Evolutionary conservation across 2,329 filamentous ascomycete species (phyloP).

Genomic region (Paradendryphiella salina): DNA sequence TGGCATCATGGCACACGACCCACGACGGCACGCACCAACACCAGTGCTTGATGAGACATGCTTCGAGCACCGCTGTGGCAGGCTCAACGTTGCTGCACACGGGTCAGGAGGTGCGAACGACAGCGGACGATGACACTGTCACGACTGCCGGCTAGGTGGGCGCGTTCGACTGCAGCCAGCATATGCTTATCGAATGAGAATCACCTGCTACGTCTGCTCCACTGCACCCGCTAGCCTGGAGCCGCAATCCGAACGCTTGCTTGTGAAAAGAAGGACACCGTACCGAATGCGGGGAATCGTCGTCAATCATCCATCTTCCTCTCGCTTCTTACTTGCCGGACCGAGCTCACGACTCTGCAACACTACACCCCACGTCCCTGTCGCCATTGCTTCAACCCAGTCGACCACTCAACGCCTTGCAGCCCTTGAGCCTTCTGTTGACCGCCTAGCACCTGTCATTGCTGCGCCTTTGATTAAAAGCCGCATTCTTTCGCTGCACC

Average conservation of each 20-base stretch:
- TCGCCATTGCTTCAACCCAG: conserved; percentile 26
- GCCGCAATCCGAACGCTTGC: conserved; percentile 31
- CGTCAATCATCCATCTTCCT: conserved; percentile 26
- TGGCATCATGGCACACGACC: conserved; percentile 35
- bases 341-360: conserved; percentile 37
- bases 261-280: conserved; percentile 38
- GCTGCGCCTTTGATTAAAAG: conserved; percentile 17
- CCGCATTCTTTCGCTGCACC: conserved; percentile 28
- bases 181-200: conserved; percentile 29
- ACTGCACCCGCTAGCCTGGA: conserved; percentile 29
- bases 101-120: conserved; percentile 7
- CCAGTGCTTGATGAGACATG: neutral
- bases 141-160: conserved; percentile 32
- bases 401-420: conserved; percentile 12
- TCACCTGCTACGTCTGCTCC: conserved; percentile 34
- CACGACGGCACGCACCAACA: conserved; percentile 4
- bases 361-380: conserved; percentile 28
- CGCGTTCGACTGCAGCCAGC: conserved; percentile 27
- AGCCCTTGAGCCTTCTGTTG: conserved; percentile 17
- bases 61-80: conserved; percentile 7
- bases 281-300: conserved; percentile 45
- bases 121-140: conserved; percentile 1
- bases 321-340: conserved; percentile 42
- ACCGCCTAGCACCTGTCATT: conserved; percentile 21
- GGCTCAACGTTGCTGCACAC: conserved; percentile 11